Base-by-base conservation (phyloP, 805 yeast genomes). In the Candida dajiaensis region DNA sequence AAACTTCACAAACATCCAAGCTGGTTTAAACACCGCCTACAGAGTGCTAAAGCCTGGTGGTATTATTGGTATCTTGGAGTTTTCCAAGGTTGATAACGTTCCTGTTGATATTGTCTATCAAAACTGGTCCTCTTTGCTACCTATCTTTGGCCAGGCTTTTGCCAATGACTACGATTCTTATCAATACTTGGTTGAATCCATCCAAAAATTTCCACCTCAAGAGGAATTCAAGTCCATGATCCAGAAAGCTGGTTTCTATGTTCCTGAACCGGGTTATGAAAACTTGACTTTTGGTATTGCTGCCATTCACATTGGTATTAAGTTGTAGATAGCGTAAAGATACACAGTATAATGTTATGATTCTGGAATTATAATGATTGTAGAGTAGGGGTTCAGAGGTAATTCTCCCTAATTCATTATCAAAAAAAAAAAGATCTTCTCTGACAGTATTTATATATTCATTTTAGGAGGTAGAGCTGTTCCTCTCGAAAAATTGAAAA, bases 21-120 rank as follows among this genome's bases (percentile, higher is more conserved):
- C 89, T 6, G 99, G 98, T 25, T 74, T 94, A 58, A 76, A 86
- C 57, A 84, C 97, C n/a, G 99, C 99, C 29, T 85, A 92, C 71
- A 78, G 99, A 58, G 96, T 92, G 26, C 78, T 94, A 63, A 88
- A 85, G 67, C 98, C 98, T 12, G 99, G 99, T 59, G 99, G 99
- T 59, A 86, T 94, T 41, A 94, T 94, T 65, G 97, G 96, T 35
- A 90, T 98, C 67, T 74, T 94, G 49, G 99, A 94, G 65, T 94
- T 94, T 62, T 85, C 95, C 45, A 94, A 90, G 63, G 97, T 94
- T 47, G 83, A 85, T 42, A 87, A 89, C 65, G 82, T 85, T 25
- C 61, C 81, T 10, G 70, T 94, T 44, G 92, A 88, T 63, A 72
- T 79, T 50, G 67, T 81, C 23, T 94, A 94, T 73, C 89, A 85